phyloP scores from a whole-genome alignment of 805 yeast species.

The Starmera dryadoides region DNA sequence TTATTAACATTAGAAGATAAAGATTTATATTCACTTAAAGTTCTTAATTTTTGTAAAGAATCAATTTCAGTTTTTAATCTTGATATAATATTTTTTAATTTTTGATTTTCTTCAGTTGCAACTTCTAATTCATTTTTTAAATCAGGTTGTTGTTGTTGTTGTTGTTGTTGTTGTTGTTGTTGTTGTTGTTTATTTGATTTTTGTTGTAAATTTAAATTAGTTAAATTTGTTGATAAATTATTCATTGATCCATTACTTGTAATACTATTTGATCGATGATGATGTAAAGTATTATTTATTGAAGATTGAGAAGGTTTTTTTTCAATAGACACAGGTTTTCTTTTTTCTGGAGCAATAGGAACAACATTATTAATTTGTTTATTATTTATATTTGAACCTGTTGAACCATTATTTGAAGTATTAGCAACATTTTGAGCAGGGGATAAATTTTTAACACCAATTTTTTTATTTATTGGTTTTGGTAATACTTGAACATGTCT shows the following conservation, averaged over 20 bases:
- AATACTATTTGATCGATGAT: too few relatives aligned
- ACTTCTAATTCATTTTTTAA: constrained; percentile 31
- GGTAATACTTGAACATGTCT: constrained; percentile 15
- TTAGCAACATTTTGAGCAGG: neutral
- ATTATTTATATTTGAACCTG: too few relatives aligned
- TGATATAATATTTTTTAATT: constrained; percentile 31
- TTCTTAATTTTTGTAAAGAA: constrained; percentile 9
- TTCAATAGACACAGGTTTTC: neutral
- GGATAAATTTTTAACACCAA: too few relatives aligned
- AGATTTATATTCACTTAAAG: neutral
- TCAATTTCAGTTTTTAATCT: constrained; percentile 34
- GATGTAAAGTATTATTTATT: too few relatives aligned
- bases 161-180: constrained; percentile 1
- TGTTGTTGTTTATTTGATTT: neutral
- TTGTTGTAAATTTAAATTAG: constrained; percentile 9
- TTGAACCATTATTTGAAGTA: neutral
- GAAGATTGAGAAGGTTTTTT: too few relatives aligned
- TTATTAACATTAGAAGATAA: neutral
- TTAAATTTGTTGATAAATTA: constrained; percentile 9
- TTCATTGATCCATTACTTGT: constrained; percentile 5
- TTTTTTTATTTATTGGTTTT: constrained; percentile 5
- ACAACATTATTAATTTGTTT: too few relatives aligned
- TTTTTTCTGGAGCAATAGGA: neutral
- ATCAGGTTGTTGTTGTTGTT: constrained; percentile 10
- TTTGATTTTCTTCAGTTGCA: constrained; percentile 36